phyloP scores from a whole-genome alignment of 2,329 filamentous ascomycete species.

The Chaetomiaceae sp. region DNA sequence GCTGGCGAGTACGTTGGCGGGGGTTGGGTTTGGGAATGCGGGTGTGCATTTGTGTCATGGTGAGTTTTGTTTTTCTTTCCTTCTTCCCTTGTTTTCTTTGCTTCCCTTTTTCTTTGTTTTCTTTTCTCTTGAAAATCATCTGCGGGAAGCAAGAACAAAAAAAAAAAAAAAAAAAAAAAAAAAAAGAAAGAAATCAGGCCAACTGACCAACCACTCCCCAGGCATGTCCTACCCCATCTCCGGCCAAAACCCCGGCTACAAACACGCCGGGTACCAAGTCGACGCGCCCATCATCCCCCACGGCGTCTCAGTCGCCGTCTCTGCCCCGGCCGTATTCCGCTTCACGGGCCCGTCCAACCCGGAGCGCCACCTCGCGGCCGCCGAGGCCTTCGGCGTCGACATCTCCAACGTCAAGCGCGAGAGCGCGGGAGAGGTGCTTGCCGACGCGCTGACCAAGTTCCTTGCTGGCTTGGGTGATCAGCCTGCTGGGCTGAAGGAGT shows the following conservation, averaged over 20 bases:
- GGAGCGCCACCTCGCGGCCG: slow-evolving; percentile 82
- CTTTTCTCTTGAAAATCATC: too few species aligned
- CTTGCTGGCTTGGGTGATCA: slow-evolving; percentile 82
- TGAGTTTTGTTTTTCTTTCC: slow-evolving; percentile 29
- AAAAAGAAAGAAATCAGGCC: too few species aligned
- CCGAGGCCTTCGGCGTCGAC: slow-evolving; percentile 87
- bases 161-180: too few species aligned
- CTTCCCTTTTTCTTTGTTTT: too few species aligned
- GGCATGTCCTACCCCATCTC: slow-evolving; percentile 98
- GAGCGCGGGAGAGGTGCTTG: slow-evolving; percentile 81
- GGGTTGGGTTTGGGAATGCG: slow-evolving; percentile 95
- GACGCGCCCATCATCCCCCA: slow-evolving; percentile 81
- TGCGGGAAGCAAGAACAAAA: too few species aligned
- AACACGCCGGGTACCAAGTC: slow-evolving; percentile 80
- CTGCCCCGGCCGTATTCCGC: slow-evolving; percentile 86
- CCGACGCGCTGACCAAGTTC: slow-evolving; percentile 78
- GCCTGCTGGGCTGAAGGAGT: slow-evolving; percentile 73
- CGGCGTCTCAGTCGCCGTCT: slow-evolving; percentile 91
- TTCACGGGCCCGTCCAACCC: slow-evolving; percentile 92
- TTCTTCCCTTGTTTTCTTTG: not conserved
- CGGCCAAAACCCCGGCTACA: slow-evolving; percentile 87
- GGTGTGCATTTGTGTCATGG: slow-evolving; percentile 77
- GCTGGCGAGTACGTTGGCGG: slow-evolving; percentile 86
- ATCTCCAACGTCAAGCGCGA: slow-evolving; percentile 81
- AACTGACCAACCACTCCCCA: slow-evolving; percentile 29